These are phyloP conservation scores for Scutellaria barbata DNA, from an alignment of 257 asterid genomes.

Conservation along the genomic window DNA sequence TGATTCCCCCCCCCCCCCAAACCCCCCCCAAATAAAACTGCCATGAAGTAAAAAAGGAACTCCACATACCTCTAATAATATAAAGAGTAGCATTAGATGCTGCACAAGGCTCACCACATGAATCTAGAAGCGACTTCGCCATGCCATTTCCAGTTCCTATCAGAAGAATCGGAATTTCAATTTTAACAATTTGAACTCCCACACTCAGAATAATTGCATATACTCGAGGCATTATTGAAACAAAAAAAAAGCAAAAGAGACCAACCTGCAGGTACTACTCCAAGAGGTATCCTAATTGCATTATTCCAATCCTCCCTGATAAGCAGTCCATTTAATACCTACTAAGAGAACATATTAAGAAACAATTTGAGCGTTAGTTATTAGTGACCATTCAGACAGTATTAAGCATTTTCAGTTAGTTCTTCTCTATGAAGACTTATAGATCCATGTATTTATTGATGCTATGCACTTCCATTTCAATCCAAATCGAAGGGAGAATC, in stretches of 20 bases:
- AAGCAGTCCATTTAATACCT: slow-evolving; percentile 96
- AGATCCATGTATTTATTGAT: slow-evolving; percentile 9
- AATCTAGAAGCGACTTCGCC: slow-evolving; percentile 90
- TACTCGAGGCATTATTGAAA: neutral
- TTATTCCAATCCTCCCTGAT: slow-evolving; percentile 82
- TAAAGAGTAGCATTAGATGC: slow-evolving; percentile 76
- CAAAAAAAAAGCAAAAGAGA: slow-evolving; percentile 11
- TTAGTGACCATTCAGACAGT: slow-evolving; percentile 15
- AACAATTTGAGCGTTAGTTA: slow-evolving; percentile 36
- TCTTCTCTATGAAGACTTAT: slow-evolving; percentile 12
- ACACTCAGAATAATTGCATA: slow-evolving; percentile 4
- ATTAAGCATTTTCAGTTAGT: slow-evolving; percentile 19
- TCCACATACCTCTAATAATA: slow-evolving; percentile 72
- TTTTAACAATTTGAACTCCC: slow-evolving; percentile 22
- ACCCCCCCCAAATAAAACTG: neutral
- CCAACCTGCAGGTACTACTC: slow-evolving; percentile 93
- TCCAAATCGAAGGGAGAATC: neutral
- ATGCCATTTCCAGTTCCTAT: slow-evolving; percentile 97
- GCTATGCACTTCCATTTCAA: neutral
- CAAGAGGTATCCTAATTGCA: slow-evolving; percentile 83
- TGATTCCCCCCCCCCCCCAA: neutral
- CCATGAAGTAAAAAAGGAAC: slow-evolving; percentile 5
- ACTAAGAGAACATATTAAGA: slow-evolving; percentile 51
- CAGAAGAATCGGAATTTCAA: slow-evolving; percentile 31
- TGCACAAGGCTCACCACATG: slow-evolving; percentile 79